Conservation (phyloP, 2,329 filamentous ascomycete genomes). For the Aspergillus sp. region DNA sequence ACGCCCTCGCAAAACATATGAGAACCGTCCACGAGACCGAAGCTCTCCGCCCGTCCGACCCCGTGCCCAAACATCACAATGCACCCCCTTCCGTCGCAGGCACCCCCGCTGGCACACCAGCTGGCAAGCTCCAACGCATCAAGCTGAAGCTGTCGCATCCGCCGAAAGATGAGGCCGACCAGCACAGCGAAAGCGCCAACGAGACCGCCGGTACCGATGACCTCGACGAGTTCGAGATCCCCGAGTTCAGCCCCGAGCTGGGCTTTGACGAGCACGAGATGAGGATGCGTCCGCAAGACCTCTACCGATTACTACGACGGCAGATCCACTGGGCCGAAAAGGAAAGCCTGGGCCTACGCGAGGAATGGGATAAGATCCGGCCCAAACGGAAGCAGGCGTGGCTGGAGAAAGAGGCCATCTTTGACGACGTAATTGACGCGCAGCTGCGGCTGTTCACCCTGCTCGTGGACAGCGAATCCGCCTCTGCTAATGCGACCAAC, state of each 20-base stretch:
- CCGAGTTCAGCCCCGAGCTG: slow-evolving; percentile 40
- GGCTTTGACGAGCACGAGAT: slow-evolving; percentile 46
- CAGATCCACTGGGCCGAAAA: slow-evolving; percentile 49
- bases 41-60: slow-evolving; percentile 68
- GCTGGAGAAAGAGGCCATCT: slow-evolving; percentile 42
- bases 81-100: slow-evolving; percentile 23
- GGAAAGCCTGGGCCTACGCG: slow-evolving; percentile 37
- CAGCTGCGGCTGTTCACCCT: slow-evolving; percentile 37
- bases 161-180: slow-evolving; percentile 28
- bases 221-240: slow-evolving; percentile 31
- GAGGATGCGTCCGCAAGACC: slow-evolving; percentile 38
- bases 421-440: slow-evolving; percentile 43
- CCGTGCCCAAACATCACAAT: slow-evolving; percentile 40
- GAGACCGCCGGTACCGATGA: slow-evolving; percentile 33
- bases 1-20: slow-evolving; percentile 97
- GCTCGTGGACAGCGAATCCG: slow-evolving; percentile 18
- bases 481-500: slow-evolving; percentile 12
- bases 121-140: slow-evolving; percentile 38
- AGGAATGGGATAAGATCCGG: slow-evolving; percentile 38
- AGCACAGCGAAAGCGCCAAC: slow-evolving; percentile 26
- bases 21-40: slow-evolving; percentile 97
- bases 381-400: slow-evolving; percentile 39
- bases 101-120: slow-evolving; percentile 26
- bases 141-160: slow-evolving; percentile 41
- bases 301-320: slow-evolving; percentile 45